These are phyloP conservation scores for Asclepias syriaca DNA, from an alignment of 257 asterid species.

Conservation along the genomic window DNA sequence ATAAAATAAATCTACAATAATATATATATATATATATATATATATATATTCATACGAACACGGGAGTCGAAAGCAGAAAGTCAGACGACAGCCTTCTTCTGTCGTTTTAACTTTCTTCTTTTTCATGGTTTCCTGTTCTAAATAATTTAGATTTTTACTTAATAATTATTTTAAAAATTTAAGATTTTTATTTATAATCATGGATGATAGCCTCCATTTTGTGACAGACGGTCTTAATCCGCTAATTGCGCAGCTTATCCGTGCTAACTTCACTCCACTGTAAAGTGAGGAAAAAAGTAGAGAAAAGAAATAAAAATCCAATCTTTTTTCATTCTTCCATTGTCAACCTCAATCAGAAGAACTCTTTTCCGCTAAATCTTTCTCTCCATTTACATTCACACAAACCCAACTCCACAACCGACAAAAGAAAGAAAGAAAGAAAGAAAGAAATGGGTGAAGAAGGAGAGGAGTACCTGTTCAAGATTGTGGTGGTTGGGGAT, in stretches of 20 bases:
- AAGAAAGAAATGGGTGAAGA: slow-evolving; percentile 32
- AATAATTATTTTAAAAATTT: too few relatives aligned
- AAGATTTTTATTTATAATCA: too few relatives aligned
- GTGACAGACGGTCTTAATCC: slow-evolving; percentile 1
- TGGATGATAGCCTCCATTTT: background rate
- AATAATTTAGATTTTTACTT: too few relatives aligned
- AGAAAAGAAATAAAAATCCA: background rate
- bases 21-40: too few relatives aligned
- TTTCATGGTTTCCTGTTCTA: background rate
- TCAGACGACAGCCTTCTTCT: background rate
- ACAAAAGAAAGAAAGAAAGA: background rate
- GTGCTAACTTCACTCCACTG: slow-evolving; percentile 20
- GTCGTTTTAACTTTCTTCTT: background rate
- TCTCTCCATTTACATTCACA: background rate
- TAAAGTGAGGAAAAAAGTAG: background rate
- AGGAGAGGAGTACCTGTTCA: slow-evolving; percentile 68
- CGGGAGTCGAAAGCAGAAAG: background rate
- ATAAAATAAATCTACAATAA: too few relatives aligned
- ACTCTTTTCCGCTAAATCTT: background rate
- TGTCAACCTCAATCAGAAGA: background rate
- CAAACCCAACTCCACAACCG: background rate
- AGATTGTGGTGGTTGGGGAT: slow-evolving; percentile 71
- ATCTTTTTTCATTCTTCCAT: slow-evolving; percentile 1
- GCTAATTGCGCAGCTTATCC: slow-evolving; percentile 20
- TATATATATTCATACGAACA: too few relatives aligned